A percentile compares a stretch with the other conserved stretches of the same genome.
phyloP scores from a whole-genome alignment of 805 yeast species.

The Peterozyma toletana region DNA sequence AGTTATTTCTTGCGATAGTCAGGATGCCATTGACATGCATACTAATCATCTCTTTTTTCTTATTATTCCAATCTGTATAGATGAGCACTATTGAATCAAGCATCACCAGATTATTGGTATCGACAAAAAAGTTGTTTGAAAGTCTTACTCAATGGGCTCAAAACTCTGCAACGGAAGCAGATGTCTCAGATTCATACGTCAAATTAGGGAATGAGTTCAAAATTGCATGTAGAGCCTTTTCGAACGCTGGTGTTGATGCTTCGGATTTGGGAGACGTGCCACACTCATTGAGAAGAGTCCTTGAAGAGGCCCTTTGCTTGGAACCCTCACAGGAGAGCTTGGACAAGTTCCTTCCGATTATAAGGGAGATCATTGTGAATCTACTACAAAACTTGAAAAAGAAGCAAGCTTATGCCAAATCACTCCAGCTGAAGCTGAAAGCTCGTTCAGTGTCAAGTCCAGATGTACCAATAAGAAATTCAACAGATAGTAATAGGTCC shows the following conservation, averaged over 20 bases:
- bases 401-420: constrained; percentile 52
- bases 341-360: constrained; percentile 74
- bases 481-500: no score
- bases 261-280: constrained; percentile 91
- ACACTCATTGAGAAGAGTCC: constrained; percentile 61
- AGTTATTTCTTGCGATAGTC: no score
- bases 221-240: constrained; percentile 73
- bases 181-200: constrained; percentile 87
- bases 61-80: no score
- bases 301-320: constrained; percentile 82
- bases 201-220: constrained; percentile 91
- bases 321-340: constrained; percentile 77
- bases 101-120: constrained; percentile 71
- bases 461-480: constrained; percentile 4
- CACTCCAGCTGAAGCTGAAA: constrained; percentile 8
- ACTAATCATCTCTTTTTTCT: no score
- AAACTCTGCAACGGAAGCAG: constrained; percentile 68
- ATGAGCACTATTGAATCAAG: constrained; percentile 64
- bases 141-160: constrained; percentile 87
- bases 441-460: constrained; percentile 20
- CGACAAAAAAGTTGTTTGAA: constrained; percentile 85
- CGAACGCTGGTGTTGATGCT: constrained; percentile 71
- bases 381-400: constrained; percentile 72
- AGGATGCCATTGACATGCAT: no score
- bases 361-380: constrained; percentile 78